A percentile compares a stretch with the other conserved stretches of the same genome.
Conservation (phyloP, 306 rosid genomes). For the Heteromeles arbutifolia region DNA sequence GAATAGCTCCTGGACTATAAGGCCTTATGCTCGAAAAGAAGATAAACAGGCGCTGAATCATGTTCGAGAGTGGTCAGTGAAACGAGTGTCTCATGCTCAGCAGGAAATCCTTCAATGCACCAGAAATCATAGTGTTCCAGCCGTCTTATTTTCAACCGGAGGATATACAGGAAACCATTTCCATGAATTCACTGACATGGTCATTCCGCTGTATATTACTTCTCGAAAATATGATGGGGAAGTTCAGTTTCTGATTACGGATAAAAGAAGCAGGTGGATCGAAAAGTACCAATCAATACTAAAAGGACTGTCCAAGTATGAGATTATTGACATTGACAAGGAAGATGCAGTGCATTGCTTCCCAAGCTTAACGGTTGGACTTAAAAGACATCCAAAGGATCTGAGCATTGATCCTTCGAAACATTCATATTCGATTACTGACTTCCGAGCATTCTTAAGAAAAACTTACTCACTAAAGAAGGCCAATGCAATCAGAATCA, state of each 20-base stretch:
- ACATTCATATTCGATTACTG: constrained; percentile 50
- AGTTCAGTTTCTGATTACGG: constrained; percentile 57
- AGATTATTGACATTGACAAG: constrained; percentile 47
- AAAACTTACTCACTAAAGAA: constrained; percentile 46
- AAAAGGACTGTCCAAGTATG: constrained; percentile 47
- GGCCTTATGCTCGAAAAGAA: constrained; percentile 65
- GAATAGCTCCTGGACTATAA: constrained; percentile 49
- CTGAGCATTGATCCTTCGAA: constrained; percentile 52
- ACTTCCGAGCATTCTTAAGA: constrained; percentile 62
- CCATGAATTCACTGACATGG: constrained; percentile 71
- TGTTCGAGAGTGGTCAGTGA: constrained; percentile 59
- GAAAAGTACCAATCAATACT: constrained; percentile 42
- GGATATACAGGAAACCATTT: constrained; percentile 85
- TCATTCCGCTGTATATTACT: constrained; percentile 67
- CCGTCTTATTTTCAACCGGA: constrained; percentile 57
- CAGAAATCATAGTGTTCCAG: constrained; percentile 51
- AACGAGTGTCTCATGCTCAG: constrained; percentile 4
- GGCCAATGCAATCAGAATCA: constrained; percentile 32
- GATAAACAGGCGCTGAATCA: constrained; percentile 45
- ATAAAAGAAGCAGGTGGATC: constrained; percentile 43
- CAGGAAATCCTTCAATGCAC: constrained; percentile 38
- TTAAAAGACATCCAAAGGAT: constrained; percentile 52
- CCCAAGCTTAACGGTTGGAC: constrained; percentile 54
- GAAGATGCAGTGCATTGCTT: constrained; percentile 68
- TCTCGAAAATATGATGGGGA: constrained; percentile 56